phyloP scores from a whole-genome alignment of 2,329 filamentous ascomycete genomes.

The Neospermospora avenae region DNA sequence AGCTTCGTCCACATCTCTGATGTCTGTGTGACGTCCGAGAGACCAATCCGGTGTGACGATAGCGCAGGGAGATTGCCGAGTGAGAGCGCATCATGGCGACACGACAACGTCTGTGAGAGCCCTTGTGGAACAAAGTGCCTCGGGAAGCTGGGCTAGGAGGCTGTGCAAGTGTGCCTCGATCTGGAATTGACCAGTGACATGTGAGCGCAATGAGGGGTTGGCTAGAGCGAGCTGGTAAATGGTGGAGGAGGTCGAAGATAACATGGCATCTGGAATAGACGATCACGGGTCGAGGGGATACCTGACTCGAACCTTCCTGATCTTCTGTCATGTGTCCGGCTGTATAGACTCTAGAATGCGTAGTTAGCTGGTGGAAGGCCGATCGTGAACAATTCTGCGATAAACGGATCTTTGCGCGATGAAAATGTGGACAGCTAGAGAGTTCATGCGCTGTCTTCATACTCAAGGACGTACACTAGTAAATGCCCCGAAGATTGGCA shows the following conservation, averaged over 20 bases:
- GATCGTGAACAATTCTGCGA: too few species aligned
- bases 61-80: background rate
- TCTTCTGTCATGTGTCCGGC: background rate
- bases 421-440: background rate
- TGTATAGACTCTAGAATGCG: too few species aligned
- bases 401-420: background rate
- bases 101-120: background rate
- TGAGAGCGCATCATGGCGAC: background rate
- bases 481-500: background rate
- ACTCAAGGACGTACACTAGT: background rate
- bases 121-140: background rate
- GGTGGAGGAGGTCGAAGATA: background rate
- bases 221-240: background rate
- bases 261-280: background rate
- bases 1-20: background rate
- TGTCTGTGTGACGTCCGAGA: background rate
- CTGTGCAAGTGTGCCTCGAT: background rate
- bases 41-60: background rate
- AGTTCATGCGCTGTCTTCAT: background rate
- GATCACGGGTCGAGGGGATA: background rate
- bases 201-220: background rate
- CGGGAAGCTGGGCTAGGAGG: too few species aligned
- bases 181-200: background rate
- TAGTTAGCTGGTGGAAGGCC: too few species aligned
- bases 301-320: background rate